Percentiles rank a stretch among this genome's conserved stretches.
Evolutionary conservation across 371 early-diverging fungal genomes (phyloP).

Genomic region (Mucor lusitanicus): DNA sequence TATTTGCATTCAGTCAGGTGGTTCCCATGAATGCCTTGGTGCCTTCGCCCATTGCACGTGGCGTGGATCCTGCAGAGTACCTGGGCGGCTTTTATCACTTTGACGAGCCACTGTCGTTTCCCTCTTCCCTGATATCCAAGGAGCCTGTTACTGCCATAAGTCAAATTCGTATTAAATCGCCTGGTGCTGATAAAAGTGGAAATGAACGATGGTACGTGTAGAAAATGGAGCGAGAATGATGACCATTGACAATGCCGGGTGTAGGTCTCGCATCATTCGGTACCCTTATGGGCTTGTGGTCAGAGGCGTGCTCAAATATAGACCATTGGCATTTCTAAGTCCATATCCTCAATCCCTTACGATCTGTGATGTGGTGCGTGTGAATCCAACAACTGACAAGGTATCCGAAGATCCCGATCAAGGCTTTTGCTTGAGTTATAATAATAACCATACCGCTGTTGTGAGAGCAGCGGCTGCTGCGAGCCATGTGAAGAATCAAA

Average conservation of each 20-base stretch:
- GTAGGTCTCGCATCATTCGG: conserved; percentile 50
- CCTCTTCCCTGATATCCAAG: conserved; percentile 28
- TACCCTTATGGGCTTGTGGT: conserved; percentile 67
- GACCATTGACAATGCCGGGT: neutral
- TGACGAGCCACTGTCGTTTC: conserved; percentile 59
- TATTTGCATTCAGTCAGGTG: conserved; percentile 65
- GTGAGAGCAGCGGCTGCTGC: neutral
- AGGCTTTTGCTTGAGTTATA: conserved; percentile 32
- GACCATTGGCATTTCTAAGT: conserved; percentile 25
- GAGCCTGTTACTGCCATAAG: conserved; percentile 39
- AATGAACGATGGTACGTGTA: conserved; percentile 45
- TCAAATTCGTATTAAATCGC: conserved; percentile 66
- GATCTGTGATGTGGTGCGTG: conserved; percentile 47
- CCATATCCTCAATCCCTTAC: conserved; percentile 33
- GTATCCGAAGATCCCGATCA: conserved; percentile 43
- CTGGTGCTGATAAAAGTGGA: conserved; percentile 59
- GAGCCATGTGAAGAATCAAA: no score
- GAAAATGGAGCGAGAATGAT: neutral
- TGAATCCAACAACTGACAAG: conserved; percentile 45
- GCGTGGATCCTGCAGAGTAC: conserved; percentile 58
- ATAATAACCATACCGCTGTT: neutral
- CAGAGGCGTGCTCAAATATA: conserved; percentile 66
- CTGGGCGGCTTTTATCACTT: conserved; percentile 59
- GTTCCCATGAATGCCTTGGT: conserved; percentile 24
- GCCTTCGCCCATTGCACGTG: conserved; percentile 4